A percentile compares a stretch with the other conserved stretches of the same genome.
Evolutionary conservation across 495 filamentous ascomycete species (phyloP).

Genomic region (Ascobolus immersus): DNA sequence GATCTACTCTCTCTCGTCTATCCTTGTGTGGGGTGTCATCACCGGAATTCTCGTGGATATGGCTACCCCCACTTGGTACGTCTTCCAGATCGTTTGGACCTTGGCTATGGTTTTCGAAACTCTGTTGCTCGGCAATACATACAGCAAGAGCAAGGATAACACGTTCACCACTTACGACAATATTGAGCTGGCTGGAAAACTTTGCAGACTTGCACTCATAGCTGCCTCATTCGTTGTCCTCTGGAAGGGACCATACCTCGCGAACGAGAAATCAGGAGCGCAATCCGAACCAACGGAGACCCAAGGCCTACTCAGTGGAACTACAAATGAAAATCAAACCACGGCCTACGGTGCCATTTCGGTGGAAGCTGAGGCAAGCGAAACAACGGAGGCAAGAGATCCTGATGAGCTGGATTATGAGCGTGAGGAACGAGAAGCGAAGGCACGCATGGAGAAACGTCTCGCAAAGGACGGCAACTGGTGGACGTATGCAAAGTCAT

Average conservation of each 20-base stretch:
- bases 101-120: slow-evolving; percentile 27
- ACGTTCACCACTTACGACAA: slow-evolving; percentile 11
- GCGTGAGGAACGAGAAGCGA: slow-evolving; percentile 22
- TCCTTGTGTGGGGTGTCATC: slow-evolving; percentile 29
- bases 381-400: no score
- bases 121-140: slow-evolving; percentile 18
- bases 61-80: slow-evolving; percentile 31
- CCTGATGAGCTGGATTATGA: no score
- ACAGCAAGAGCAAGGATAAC: no score
- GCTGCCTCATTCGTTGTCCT: slow-evolving; percentile 16
- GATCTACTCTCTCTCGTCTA: slow-evolving; percentile 27
- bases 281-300: slow-evolving; percentile 16
- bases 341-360: slow-evolving; percentile 11
- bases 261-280: slow-evolving; percentile 5
- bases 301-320: slow-evolving; percentile 9
- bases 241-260: slow-evolving; percentile 12
- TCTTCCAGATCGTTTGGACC: slow-evolving; percentile 31
- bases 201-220: no score
- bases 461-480: slow-evolving; percentile 36
- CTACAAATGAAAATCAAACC: slow-evolving; percentile 1
- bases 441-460: slow-evolving; percentile 29
- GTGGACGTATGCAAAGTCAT: slow-evolving; percentile 37
- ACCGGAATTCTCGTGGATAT: slow-evolving; percentile 25
- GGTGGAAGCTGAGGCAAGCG: slow-evolving; percentile 6
- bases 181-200: slow-evolving; percentile 9